Conservation (phyloP, 371 early-diverging fungal genomes). For the Rhizopus sp. region DNA sequence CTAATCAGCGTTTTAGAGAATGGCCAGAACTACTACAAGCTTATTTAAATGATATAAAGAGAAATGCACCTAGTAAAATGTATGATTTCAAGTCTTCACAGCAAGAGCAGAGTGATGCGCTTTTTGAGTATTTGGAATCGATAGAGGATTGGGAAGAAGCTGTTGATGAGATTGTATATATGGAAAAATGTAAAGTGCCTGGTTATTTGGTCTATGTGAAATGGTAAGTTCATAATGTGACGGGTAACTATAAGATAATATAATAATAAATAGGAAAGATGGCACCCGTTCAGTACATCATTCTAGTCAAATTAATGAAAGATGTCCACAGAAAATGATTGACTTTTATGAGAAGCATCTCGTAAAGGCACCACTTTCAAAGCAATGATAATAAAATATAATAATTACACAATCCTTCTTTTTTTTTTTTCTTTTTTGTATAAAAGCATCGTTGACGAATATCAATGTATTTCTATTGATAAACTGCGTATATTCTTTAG, state of each 20-base stretch:
- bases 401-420: too few species aligned
- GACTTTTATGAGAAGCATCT: slow-evolving; percentile 4
- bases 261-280: slow-evolving; percentile 20
- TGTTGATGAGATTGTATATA: slow-evolving; percentile 14
- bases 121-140: slow-evolving; percentile 11
- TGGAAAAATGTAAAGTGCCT: slow-evolving; percentile 17
- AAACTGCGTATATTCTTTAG: too few species aligned
- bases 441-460: too few species aligned
- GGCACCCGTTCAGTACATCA: slow-evolving; percentile 24
- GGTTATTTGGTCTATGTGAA: slow-evolving; percentile 21
- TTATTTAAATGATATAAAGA: neutral
- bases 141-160: slow-evolving; percentile 18
- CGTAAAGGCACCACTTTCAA: neutral
- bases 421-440: too few species aligned
- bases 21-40: slow-evolving; percentile 17
- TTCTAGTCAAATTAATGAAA: slow-evolving; percentile 23
- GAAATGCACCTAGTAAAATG: neutral
- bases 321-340: slow-evolving; percentile 25
- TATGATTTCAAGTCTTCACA: neutral
- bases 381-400: too few species aligned
- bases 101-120: neutral
- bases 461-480: too few species aligned
- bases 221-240: slow-evolving; percentile 12
- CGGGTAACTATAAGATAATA: neutral
- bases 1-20: slow-evolving; percentile 6